Base-by-base conservation (phyloP, 208 protist species). In the Tritrichomonas musculus region DNA sequence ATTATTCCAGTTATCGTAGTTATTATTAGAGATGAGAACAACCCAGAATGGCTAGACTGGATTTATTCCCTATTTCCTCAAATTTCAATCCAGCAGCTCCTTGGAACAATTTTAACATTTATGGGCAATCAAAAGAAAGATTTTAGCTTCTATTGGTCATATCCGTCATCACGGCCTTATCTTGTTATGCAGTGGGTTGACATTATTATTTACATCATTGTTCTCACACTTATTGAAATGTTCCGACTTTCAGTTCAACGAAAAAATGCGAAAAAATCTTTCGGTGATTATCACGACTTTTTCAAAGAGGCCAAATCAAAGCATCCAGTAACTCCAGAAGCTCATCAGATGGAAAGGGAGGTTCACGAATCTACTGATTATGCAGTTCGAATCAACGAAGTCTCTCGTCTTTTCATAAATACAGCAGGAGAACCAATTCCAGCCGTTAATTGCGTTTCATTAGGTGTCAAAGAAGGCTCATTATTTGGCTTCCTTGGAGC, bases 401-500 rank as follows among this genome's bases (percentile, higher is more conserved):
- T n/a, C n/a, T n/a, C n/a, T n/a, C n/a, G n/a, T n/a, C n/a, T n/a
- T n/a, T n/a, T n/a, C n/a, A n/a, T n/a, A n/a, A n/a, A n/a, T n/a
- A 44, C 69, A 44, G n/a, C 0, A 77, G n/a, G 69, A 36, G 5
- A 77, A 77, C 69, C 69, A 44, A 36, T 77, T 44, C n/a, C 69
- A 44, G 69, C 69, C 22, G 69, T 77, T 33, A 77, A 77, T 36
- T 1, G 17, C 2, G 69, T 77, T 25, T 44, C 69, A 33, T 50
- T 64, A 39, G 50, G 77, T 36, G 44, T 92, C 33, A n/a, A n/a
- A n/a, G n/a, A n/a, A n/a, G n/a, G n/a, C n/a, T n/a, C n/a, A n/a
- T n/a, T n/a, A n/a, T n/a, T 94, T 53, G 94, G 92, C 88, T 94
- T 94, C 93, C 72, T 94, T 17, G 94, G 94, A 13, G 75, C 93